Evolutionary conservation across 129 eudicot genomes (phyloP).

Genomic region (Lactuca sativa): DNA sequence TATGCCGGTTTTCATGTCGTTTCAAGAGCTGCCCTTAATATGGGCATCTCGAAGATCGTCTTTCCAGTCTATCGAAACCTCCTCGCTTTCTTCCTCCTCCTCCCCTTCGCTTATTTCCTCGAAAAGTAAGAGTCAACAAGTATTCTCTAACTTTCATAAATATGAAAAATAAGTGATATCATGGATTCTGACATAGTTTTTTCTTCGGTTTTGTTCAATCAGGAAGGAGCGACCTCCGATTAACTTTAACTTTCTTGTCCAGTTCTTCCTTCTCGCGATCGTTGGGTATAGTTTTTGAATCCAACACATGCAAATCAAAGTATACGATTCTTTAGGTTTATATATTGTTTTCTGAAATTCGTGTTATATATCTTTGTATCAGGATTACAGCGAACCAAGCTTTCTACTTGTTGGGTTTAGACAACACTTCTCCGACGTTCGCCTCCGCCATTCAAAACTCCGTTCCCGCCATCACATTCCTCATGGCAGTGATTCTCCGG

Average conservation of each 20-base stretch:
- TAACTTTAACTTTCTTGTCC: constrained; percentile 58
- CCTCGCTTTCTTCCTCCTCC: constrained; percentile 76
- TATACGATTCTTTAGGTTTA: not conserved
- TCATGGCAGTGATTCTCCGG: constrained; percentile 85
- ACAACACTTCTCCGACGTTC: constrained; percentile 91
- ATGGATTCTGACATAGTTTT: not conserved
- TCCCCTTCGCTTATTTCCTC: constrained; percentile 95
- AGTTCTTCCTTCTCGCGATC: constrained; percentile 88
- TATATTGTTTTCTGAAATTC: not conserved
- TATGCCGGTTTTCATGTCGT: constrained; percentile 99
- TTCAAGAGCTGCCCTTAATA: constrained; percentile 95
- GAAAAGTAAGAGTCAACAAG: constrained; percentile 60
- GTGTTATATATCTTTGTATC: constrained; percentile 2
- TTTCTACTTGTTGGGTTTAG: constrained; percentile 90
- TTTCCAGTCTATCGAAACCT: constrained; percentile 91
- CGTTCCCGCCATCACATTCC: constrained; percentile 94
- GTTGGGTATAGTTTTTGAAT: constrained; percentile 66
- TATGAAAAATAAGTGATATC: not conserved
- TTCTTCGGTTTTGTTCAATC: constrained; percentile 11
- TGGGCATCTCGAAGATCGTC: constrained; percentile 98
- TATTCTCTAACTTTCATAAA: not conserved
- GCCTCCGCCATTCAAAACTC: constrained; percentile 97
- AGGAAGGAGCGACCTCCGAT: constrained; percentile 95
- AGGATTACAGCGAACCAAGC: constrained; percentile 98
- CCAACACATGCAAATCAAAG: not conserved